These are phyloP conservation scores for Barnettozyma populi DNA, from an alignment of 805 yeast genomes.

Conservation along the genomic window DNA sequence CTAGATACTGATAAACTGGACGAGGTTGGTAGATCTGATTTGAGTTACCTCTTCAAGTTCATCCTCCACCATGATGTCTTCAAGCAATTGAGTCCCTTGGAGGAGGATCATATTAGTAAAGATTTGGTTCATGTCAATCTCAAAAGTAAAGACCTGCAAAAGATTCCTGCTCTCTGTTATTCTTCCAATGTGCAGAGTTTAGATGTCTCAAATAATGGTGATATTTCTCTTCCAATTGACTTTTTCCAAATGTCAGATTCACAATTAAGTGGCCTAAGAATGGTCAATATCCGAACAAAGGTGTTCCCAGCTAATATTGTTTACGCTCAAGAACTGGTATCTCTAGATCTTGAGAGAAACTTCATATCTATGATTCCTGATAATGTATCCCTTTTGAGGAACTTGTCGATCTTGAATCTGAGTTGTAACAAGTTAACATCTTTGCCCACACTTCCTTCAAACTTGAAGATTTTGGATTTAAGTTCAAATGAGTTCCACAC, in stretches of 20 bases:
- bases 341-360: constrained; percentile 74
- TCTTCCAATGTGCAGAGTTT: constrained; percentile 76
- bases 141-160: constrained; percentile 67
- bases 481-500: constrained; percentile 67
- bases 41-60: constrained; percentile 77
- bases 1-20: constrained; percentile 69
- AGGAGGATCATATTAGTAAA: constrained; percentile 57
- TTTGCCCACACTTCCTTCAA: constrained; percentile 55
- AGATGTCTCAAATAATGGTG: constrained; percentile 83
- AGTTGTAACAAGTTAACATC: constrained; percentile 68
- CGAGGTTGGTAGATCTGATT: constrained; percentile 77
- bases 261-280: constrained; percentile 60
- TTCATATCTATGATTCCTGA: constrained; percentile 60
- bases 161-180: constrained; percentile 78
- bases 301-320: constrained; percentile 69
- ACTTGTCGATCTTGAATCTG: constrained; percentile 54
- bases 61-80: constrained; percentile 60
- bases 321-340: constrained; percentile 59
- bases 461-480: constrained; percentile 58
- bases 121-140: constrained; percentile 73
- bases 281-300: constrained; percentile 67
- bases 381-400: constrained; percentile 46
- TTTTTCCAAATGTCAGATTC: constrained; percentile 75
- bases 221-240: constrained; percentile 76
- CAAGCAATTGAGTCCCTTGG: constrained; percentile 58